phyloP scores from a whole-genome alignment of 495 filamentous ascomycete species.

The Penicillium steckii region DNA sequence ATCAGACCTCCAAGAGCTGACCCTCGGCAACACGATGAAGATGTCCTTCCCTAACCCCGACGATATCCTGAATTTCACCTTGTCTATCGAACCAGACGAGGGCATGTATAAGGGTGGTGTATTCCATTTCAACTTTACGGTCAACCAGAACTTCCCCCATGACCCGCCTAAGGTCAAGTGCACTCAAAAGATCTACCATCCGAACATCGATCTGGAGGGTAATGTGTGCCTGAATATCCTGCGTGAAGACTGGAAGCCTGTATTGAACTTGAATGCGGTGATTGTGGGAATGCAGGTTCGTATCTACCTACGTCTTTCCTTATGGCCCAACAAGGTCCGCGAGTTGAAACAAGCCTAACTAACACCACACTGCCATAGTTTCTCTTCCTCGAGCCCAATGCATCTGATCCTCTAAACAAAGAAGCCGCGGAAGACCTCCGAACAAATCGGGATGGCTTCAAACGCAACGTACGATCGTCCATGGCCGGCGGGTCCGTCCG shows the following conservation, averaged over 20 bases:
- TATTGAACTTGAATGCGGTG: constrained; percentile 93
- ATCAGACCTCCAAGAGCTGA: constrained; percentile 87
- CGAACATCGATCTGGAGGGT: constrained; percentile 96
- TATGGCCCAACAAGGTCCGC: constrained; percentile 4
- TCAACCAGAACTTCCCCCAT: constrained; percentile 94
- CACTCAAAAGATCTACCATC: constrained; percentile 97
- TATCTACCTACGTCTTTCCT: neutral
- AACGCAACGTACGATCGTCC: constrained; percentile 77
- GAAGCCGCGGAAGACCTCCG: constrained; percentile 93
- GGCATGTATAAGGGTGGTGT: constrained; percentile 92
- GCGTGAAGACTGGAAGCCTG: constrained; percentile 98
- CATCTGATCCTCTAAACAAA: constrained; percentile 95
- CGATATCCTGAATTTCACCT: constrained; percentile 92
- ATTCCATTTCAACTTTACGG: constrained; percentile 88
- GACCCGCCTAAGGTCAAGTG: constrained; percentile 98
- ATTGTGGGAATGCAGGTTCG: constrained; percentile 88
- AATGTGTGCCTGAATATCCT: constrained; percentile 98
- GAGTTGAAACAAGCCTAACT: too few relatives aligned
- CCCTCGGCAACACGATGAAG: constrained; percentile 86
- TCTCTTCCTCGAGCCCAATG: constrained; percentile 96
- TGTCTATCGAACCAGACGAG: constrained; percentile 94
- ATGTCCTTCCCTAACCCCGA: constrained; percentile 91
- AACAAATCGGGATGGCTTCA: constrained; percentile 79
- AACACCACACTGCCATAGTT: constrained; percentile 54
- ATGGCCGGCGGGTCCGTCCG: constrained; percentile 83